Conservation (phyloP, 768 basidiomycete species). For the Collybiopsis confluens region DNA sequence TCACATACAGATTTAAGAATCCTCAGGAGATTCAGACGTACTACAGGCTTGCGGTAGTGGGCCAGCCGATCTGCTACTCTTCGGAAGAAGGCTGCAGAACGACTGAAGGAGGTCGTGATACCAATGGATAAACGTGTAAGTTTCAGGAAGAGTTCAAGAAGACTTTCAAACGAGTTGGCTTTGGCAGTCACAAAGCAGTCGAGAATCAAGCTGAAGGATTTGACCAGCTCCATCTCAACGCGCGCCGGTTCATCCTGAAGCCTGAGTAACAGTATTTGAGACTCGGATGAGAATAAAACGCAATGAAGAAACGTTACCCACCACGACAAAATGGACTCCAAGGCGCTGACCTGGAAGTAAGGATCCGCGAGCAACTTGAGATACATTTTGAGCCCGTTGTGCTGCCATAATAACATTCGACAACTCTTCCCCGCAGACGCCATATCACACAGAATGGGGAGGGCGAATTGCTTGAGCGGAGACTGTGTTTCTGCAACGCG, state of each 20-base stretch:
- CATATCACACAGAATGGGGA: constrained; percentile 95
- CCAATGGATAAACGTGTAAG: constrained; percentile 76
- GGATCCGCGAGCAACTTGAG: constrained; percentile 75
- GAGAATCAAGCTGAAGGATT: constrained; percentile 66
- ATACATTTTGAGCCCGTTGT: constrained; percentile 84
- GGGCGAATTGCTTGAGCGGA: constrained; percentile 93
- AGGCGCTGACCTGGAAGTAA: constrained; percentile 87
- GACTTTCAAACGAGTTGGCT: constrained; percentile 86
- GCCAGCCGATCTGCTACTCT: constrained; percentile 79
- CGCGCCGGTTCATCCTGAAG: constrained; percentile 92
- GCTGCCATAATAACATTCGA: constrained; percentile 86
- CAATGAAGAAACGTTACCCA: constrained; percentile 26
- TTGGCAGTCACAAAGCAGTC: constrained; percentile 82
- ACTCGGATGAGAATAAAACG: not conserved
- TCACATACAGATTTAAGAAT: constrained; percentile 86
- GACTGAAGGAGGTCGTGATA: constrained; percentile 74
- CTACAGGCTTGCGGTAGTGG: constrained; percentile 72
- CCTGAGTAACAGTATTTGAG: constrained; percentile 38
- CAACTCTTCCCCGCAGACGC: constrained; percentile 94
- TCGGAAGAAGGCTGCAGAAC: constrained; percentile 77
- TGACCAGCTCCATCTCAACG: constrained; percentile 84
- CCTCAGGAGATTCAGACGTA: constrained; percentile 84
- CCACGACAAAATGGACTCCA: constrained; percentile 92
- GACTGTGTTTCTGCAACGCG: constrained; percentile 85
- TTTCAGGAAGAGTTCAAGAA: constrained; percentile 91